Conservation (phyloP, 1,284 basidiomycete genomes). For the Paramarasmius palmivorus region DNA sequence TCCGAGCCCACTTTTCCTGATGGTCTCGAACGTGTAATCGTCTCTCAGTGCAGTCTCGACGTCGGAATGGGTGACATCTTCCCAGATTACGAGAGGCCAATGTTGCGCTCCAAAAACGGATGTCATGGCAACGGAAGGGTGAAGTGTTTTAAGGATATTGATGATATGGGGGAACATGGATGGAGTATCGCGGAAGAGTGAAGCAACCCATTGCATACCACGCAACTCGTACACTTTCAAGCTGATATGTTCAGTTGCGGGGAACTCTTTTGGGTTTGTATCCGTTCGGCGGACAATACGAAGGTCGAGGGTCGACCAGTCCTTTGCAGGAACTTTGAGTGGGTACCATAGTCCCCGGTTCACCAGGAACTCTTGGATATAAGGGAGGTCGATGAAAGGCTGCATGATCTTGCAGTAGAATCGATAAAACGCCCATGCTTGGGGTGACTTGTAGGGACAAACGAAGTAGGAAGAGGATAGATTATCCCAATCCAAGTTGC, state of each 20-base stretch:
- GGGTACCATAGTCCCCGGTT: background rate
- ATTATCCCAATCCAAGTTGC: background rate
- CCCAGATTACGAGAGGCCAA: background rate
- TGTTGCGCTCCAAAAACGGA: background rate
- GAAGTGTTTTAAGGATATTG: background rate
- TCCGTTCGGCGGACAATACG: background rate
- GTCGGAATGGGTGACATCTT: too few relatives aligned
- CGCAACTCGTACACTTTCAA: background rate
- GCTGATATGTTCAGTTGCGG: background rate
- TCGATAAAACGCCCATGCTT: background rate
- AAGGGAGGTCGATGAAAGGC: too few relatives aligned
- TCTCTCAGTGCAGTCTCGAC: too few relatives aligned
- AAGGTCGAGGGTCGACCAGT: background rate
- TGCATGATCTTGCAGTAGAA: background rate
- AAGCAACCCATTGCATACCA: background rate
- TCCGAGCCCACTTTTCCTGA: too few relatives aligned
- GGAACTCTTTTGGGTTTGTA: background rate
- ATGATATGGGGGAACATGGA: background rate
- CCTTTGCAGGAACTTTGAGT: too few relatives aligned
- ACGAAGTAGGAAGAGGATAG: background rate
- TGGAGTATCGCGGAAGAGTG: background rate
- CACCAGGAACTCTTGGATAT: background rate
- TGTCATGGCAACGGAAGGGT: background rate
- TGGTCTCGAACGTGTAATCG: too few relatives aligned
- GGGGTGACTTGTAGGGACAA: background rate